phyloP scores from a whole-genome alignment of 1,139 yeast species.

The Meyerozyma smithsonii region DNA sequence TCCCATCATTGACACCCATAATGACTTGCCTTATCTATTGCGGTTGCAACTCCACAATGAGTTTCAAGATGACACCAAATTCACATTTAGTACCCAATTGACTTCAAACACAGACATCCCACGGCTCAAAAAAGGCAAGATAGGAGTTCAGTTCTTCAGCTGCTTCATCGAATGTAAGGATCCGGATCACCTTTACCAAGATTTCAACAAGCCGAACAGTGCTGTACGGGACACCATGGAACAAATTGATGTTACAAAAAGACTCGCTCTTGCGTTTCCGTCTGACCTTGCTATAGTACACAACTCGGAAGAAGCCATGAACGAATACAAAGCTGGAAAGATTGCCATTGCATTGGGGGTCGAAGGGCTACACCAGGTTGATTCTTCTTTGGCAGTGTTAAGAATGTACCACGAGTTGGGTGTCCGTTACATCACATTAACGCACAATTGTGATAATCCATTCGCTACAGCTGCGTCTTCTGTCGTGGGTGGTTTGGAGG shows the following conservation, averaged over 20 bases:
- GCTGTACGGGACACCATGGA: constrained; percentile 50
- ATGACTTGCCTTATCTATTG: constrained; percentile 43
- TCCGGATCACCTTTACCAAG: constrained; percentile 30
- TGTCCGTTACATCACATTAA: constrained; percentile 47
- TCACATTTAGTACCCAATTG: constrained; percentile 29
- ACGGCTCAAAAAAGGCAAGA: constrained; percentile 31
- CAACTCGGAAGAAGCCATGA: constrained; percentile 33
- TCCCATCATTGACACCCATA: constrained; percentile 46
- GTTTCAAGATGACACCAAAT: constrained; percentile 21
- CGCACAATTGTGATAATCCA: constrained; percentile 54
- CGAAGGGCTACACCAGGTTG: constrained; percentile 51
- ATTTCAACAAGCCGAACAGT: constrained; percentile 35
- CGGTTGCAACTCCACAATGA: constrained; percentile 41
- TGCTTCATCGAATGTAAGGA: constrained; percentile 42
- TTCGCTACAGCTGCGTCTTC: constrained; percentile 52
- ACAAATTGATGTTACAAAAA: constrained; percentile 46
- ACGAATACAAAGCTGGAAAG: constrained; percentile 25
- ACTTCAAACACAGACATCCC: constrained; percentile 38
- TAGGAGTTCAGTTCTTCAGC: constrained; percentile 46
- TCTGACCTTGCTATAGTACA: constrained; percentile 33
- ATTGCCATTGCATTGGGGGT: constrained; percentile 47
- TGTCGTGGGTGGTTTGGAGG: constrained; percentile 38
- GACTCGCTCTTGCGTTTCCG: constrained; percentile 37
- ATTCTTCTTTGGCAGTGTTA: constrained; percentile 43
- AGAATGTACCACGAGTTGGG: constrained; percentile 46